phyloP scores from a whole-genome alignment of 2,329 filamentous ascomycete species.

The Phyllosticta ampelicida region DNA sequence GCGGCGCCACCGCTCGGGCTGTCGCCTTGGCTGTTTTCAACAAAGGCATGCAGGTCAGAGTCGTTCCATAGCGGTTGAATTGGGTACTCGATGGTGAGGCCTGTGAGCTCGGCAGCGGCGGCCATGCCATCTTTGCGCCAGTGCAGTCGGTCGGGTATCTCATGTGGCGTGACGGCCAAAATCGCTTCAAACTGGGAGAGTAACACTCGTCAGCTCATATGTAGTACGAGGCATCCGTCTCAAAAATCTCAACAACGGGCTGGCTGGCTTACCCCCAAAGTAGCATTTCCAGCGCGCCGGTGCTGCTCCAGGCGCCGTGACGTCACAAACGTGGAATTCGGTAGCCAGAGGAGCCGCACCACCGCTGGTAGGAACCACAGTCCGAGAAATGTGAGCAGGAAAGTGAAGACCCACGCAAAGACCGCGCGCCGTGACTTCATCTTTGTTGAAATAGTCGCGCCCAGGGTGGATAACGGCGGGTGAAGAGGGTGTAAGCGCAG shows the following conservation, averaged over 20 bases:
- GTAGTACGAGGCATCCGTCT: too few species aligned
- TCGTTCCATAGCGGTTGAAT: background rate
- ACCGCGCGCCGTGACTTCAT: background rate
- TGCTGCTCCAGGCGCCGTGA: background rate
- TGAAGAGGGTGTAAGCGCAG: too few species aligned
- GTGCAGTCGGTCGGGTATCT: background rate
- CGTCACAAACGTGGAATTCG: background rate
- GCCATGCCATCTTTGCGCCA: constrained; percentile 9
- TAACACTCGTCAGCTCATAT: background rate
- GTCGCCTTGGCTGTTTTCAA: background rate
- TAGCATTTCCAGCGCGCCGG: background rate
- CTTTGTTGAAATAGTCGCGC: background rate
- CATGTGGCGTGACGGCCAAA: constrained; percentile 3
- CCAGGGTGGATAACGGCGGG: too few species aligned
- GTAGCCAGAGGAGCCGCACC: background rate
- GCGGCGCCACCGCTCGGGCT: background rate
- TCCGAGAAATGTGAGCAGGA: background rate
- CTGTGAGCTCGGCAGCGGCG: constrained; percentile 4
- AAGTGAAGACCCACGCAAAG: background rate
- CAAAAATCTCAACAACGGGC: background rate
- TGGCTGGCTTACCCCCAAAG: background rate
- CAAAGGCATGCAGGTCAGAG: background rate
- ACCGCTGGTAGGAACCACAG: background rate
- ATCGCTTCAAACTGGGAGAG: constrained; percentile 7
- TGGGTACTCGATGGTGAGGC: constrained; percentile 6